Evolutionary conservation across 495 filamentous ascomycete genomes (phyloP).

Genomic region (Durotheca rogersii): DNA sequence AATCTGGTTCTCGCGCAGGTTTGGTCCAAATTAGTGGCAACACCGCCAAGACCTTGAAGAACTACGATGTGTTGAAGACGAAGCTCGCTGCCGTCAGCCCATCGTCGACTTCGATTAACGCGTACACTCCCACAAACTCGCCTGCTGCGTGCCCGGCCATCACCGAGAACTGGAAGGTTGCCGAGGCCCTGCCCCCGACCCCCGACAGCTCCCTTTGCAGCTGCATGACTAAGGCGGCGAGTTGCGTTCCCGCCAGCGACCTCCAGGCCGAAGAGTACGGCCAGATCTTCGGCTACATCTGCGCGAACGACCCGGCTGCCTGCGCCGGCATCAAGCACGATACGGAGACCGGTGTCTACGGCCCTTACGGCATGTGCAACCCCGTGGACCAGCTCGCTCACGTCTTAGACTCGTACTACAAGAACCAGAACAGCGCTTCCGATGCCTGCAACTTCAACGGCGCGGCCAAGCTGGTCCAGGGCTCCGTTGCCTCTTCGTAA

Average conservation of each 20-base stretch:
- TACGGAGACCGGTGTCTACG: constrained; percentile 71
- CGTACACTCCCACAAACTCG: constrained; percentile 79
- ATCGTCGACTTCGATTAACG: constrained; percentile 58
- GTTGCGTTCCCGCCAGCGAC: constrained; percentile 61
- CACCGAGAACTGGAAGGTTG: constrained; percentile 65
- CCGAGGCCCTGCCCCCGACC: constrained; percentile 70
- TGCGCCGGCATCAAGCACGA: constrained; percentile 75
- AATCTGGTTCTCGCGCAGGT: constrained; percentile 34
- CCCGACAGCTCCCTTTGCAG: constrained; percentile 72
- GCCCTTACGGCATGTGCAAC: constrained; percentile 88
- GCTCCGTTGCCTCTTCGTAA: constrained; percentile 28
- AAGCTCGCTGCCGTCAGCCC: constrained; percentile 71
- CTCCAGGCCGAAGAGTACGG: constrained; percentile 56
- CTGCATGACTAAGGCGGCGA: constrained; percentile 74
- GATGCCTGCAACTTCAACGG: constrained; percentile 78
- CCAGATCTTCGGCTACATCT: constrained; percentile 72
- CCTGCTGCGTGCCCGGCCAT: constrained; percentile 71
- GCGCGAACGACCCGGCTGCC: constrained; percentile 50
- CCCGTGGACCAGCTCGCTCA: constrained; percentile 74
- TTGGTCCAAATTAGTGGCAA: constrained; percentile 65
- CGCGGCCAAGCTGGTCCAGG: constrained; percentile 54
- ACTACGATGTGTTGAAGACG: constrained; percentile 73
- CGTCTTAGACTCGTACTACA: constrained; percentile 79
- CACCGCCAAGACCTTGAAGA: constrained; percentile 60
- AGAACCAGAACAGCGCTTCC: constrained; percentile 54